phyloP scores from a whole-genome alignment of 306 rosid genomes.

The cucumber (Cucumis sativus) region Cucumber_9930_V3 NC_026661.2:16255501-16256000 shows the following conservation, averaged over 20 bases:
- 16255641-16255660: constrained; percentile 65
- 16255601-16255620: constrained; percentile 46
- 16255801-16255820: constrained; percentile 89
- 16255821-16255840: constrained; percentile 58
- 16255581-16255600: constrained; percentile 57
- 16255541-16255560: constrained; percentile 53
- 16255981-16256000: constrained; percentile 90
- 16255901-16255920: constrained; percentile 57
- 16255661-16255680: constrained; percentile 34
- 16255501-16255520: constrained; percentile 53
- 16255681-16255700: constrained; percentile 85
- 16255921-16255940: constrained; percentile 76
- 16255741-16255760: constrained; percentile 42
- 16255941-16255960: constrained; percentile 66
- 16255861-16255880: constrained; percentile 50
- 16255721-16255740: constrained; percentile 43
- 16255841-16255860: constrained; percentile 52
- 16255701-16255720: constrained; percentile 67
- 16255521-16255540: constrained; percentile 83
- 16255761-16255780: constrained; percentile 53
- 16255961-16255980: constrained; percentile 65
- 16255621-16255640: constrained; percentile 61
- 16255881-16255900: constrained; percentile 61
- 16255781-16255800: constrained; percentile 57
- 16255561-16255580: constrained; percentile 53